phyloP scores from a whole-genome alignment of 192 early-diverging fungal genomes.

The Coemansia sp. region DNA sequence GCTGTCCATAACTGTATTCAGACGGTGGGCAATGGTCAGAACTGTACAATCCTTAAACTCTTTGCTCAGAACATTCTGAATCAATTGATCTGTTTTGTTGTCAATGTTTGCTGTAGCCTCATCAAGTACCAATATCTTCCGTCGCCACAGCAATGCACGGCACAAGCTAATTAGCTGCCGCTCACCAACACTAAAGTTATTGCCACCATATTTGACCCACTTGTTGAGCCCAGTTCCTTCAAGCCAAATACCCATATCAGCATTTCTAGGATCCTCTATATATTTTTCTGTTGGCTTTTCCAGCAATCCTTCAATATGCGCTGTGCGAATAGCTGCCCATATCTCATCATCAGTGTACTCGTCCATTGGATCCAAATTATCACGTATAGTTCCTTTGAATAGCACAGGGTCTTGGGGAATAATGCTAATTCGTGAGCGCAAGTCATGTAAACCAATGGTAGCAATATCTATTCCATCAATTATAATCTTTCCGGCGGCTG shows the following conservation, averaged over 20 bases:
- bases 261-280: background rate
- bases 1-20: slow-evolving; percentile 62
- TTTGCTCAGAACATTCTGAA: slow-evolving; percentile 61
- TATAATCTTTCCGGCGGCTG: slow-evolving; percentile 47
- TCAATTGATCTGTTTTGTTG: slow-evolving; percentile 56
- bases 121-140: slow-evolving; percentile 73
- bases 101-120: slow-evolving; percentile 69
- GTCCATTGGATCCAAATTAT: slow-evolving; percentile 69
- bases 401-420: slow-evolving; percentile 71
- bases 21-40: slow-evolving; percentile 69
- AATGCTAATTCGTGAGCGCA: slow-evolving; percentile 62
- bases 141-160: slow-evolving; percentile 62
- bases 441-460: slow-evolving; percentile 55
- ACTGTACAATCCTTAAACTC: slow-evolving; percentile 44
- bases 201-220: slow-evolving; percentile 52
- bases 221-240: slow-evolving; percentile 20
- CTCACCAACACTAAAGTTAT: slow-evolving; percentile 73
- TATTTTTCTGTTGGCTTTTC: slow-evolving; percentile 44
- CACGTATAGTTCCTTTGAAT: slow-evolving; percentile 63
- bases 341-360: slow-evolving; percentile 60
- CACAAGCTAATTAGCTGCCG: slow-evolving; percentile 61
- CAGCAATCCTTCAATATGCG: slow-evolving; percentile 19
- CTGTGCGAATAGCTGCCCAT: slow-evolving; percentile 60
- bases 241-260: slow-evolving; percentile 6
- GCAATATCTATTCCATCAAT: slow-evolving; percentile 66